phyloP scores from a whole-genome alignment of 75 land plant species.

The Pinus albicaulis region DNA sequence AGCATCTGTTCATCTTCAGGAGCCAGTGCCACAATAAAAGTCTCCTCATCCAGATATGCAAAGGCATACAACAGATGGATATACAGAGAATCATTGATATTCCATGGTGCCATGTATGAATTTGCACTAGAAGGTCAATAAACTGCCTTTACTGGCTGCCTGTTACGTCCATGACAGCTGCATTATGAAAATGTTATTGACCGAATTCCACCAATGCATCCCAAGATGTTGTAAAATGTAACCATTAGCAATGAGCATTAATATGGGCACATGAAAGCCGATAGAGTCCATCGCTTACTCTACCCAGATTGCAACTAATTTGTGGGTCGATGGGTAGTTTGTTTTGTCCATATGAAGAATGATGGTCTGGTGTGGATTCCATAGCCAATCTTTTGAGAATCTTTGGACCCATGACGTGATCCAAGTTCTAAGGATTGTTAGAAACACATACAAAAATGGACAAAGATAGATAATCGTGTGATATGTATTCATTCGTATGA shows the following conservation, averaged over 20 bases:
- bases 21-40: constrained; percentile 2
- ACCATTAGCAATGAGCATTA: too few species aligned
- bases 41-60: constrained; percentile 16
- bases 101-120: constrained; percentile 11
- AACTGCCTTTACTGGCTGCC: constrained; percentile 21
- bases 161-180: neutral
- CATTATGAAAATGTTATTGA: neutral
- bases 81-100: constrained; percentile 29
- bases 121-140: constrained; percentile 22
- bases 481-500: too few species aligned
- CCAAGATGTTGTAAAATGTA: neutral
- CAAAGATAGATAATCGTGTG: too few species aligned
- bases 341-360: neutral
- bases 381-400: neutral
- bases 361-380: neutral
- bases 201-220: neutral
- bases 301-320: too few species aligned
- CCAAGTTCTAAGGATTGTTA: neutral
- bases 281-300: neutral
- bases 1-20: constrained; percentile 9
- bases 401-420: neutral
- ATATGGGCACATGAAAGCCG: neutral
- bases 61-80: constrained; percentile 48
- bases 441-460: too few species aligned
- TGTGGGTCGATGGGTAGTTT: neutral